Evolutionary conservation across 202 grass and related monocot genomes (phyloP), one percentile per base, ranked within the genome.

Genomic region (Zizania palustris): DNA sequence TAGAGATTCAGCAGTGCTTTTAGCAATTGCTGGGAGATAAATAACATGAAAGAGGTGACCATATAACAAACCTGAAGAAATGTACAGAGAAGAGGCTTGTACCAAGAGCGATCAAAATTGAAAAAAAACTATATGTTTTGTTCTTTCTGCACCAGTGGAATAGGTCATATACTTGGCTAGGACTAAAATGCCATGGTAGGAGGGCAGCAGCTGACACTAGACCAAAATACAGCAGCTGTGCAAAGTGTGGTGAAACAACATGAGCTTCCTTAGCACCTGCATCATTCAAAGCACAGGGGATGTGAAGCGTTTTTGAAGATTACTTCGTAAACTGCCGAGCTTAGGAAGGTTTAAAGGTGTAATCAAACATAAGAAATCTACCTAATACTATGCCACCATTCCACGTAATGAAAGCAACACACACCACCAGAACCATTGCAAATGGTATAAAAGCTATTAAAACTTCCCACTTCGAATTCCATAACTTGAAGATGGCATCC

Each of bases 261-360:
- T 98, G 95, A 83, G 95, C 91, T 82, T 98, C 95, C 72, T 98
- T 98, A 76, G 95, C 95, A 90, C 95, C 95, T 98, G 89, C 61
- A 68, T 69, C 37, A 87, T 15, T 78, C 74, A 68, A 65, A 82
- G 41, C 53, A 85, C 67, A 18, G 68, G 65, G 4, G 44, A 3
- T 41, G 38, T 13, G 33, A 64, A 80, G 63, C 21, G 44, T 33
- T 35, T 35, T 69, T 70, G n/a, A 28, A 64, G 46, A 39, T 77
- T 56, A 19, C 40, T 67, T 50, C 61, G 45, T 49, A 40, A 62
- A 74, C 43, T 62, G 28, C 45, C 56, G 59, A 83, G 28, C 38
- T 3, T 74, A 69, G 60, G 6, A 28, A 28, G 10, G 37, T 70
- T 75, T 56, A 73, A 73, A 46, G 44, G 56, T 80, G 20, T 1